Percentiles rank a stretch among this genome's conserved stretches.
phyloP scores from a whole-genome alignment of 768 basidiomycete genomes.

The Termitomyces bulborhizus region DNA sequence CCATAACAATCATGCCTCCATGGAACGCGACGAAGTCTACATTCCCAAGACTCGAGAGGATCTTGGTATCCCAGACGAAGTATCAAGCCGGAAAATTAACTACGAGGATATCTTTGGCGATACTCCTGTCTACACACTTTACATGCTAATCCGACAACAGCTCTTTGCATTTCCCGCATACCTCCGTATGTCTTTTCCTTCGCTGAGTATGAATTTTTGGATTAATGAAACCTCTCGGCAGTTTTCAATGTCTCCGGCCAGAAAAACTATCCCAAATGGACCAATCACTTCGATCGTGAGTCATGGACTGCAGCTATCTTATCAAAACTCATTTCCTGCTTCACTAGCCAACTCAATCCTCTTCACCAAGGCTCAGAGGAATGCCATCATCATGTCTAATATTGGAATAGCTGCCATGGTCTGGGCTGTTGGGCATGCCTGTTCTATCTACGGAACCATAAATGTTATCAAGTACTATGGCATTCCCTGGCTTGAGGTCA shows the following conservation, averaged over 20 bases:
- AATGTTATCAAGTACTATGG: constrained; percentile 43
- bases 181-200: constrained; percentile 35
- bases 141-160: constrained; percentile 50
- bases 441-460: constrained; percentile 28
- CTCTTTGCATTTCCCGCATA: constrained; percentile 57
- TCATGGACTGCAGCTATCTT: constrained; percentile 1
- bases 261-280: constrained; percentile 51
- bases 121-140: constrained; percentile 55
- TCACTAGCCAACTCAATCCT: constrained; percentile 46
- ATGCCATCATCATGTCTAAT: constrained; percentile 51
- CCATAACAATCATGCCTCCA: constrained; percentile 44
- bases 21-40: constrained; percentile 53
- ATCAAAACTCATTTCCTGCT: neutral
- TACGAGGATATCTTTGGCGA: constrained; percentile 54
- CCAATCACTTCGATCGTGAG: constrained; percentile 64
- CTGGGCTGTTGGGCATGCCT: constrained; percentile 29
- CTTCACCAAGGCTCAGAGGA: constrained; percentile 46
- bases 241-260: constrained; percentile 61
- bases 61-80: constrained; percentile 40
- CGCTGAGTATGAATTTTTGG: neutral
- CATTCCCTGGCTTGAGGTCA: constrained; percentile 49
- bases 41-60: constrained; percentile 56
- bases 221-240: constrained; percentile 19
- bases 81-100: constrained; percentile 27
- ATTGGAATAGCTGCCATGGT: constrained; percentile 47